phyloP scores from a whole-genome alignment of 2,329 filamentous ascomycete genomes.

The Sporothrix brasiliensis region DNA sequence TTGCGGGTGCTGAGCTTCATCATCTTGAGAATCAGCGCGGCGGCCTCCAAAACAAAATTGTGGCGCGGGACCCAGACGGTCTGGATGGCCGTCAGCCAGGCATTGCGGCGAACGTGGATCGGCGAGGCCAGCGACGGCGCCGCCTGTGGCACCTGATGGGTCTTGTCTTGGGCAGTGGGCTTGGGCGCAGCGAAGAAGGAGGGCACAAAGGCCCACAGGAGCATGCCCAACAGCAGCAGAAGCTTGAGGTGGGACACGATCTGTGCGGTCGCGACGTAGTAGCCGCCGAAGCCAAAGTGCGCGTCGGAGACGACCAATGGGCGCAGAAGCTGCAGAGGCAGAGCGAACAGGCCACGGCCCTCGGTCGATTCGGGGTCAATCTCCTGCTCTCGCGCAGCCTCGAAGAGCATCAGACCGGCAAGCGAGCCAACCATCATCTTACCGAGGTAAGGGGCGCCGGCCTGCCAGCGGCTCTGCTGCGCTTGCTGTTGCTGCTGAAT shows the following conservation, averaged over 20 bases:
- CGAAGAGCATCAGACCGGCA: slow-evolving; percentile 87
- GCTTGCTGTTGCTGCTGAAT: slow-evolving; percentile 57
- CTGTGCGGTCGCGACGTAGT: slow-evolving; percentile 51
- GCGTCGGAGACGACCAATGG: slow-evolving; percentile 49
- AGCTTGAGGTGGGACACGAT: slow-evolving; percentile 58
- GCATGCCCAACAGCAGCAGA: slow-evolving; percentile 55
- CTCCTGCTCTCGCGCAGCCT: slow-evolving; percentile 72
- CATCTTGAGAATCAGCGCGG: slow-evolving; percentile 77
- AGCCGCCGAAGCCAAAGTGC: slow-evolving; percentile 59
- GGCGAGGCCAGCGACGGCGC: slow-evolving; percentile 77
- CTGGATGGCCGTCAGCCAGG: slow-evolving; percentile 91
- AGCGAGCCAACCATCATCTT: slow-evolving; percentile 93
- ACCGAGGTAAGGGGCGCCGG: slow-evolving; percentile 59
- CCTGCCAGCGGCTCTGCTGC: slow-evolving; percentile 58
- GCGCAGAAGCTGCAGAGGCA: slow-evolving; percentile 60
- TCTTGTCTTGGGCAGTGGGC: slow-evolving; percentile 51
- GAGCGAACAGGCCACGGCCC: slow-evolving; percentile 66
- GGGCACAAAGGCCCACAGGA: slow-evolving; percentile 60
- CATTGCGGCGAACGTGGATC: slow-evolving; percentile 81
- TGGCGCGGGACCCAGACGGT: slow-evolving; percentile 89
- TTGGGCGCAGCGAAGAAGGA: slow-evolving; percentile 59
- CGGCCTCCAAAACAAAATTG: slow-evolving; percentile 81
- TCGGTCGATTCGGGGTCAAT: slow-evolving; percentile 64
- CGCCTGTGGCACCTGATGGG: slow-evolving; percentile 49
- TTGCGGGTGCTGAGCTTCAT: slow-evolving; percentile 80